Base-by-base conservation (phyloP, 2,329 filamentous ascomycete species). In the Aspergillus neotritici region DNA sequence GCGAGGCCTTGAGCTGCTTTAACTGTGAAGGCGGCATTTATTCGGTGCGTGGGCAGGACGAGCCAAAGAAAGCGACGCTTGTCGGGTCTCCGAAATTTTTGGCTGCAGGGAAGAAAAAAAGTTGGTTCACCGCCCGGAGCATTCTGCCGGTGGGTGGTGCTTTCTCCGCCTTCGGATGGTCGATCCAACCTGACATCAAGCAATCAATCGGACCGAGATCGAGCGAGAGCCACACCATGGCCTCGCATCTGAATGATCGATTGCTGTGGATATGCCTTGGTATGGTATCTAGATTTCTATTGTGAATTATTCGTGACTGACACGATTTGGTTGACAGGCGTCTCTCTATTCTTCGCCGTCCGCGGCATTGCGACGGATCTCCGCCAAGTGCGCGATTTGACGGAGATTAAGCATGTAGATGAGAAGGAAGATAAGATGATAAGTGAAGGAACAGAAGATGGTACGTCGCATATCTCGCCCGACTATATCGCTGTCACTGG, bases 1-100 rank as follows among this genome's bases (percentile, higher is more conserved):
- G 77, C 8, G 90, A 95, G 54, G 87, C 79, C 71, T 97, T 98
- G 34, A 98, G 79, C 68, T 90, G 86, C 71, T 97, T 98, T 46
- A 98, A 78, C 73, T 98, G 94, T 10, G 94, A 98, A 50, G 90
- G 87, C 55, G 91, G 83, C 93, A 98, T 98, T 25, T 25, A 3
- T 25, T 25, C 43, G 58, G 71, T 54, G 61, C 34, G 41, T 44
- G 34, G 37, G 34, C 41, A 34, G 43, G 52, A 49, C 29, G 44
- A 39, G 29, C 43, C 37, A 39, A 39, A 45, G 43, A 28, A n/a
- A 45, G 32, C 21, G 21, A 25, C 21, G 21, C 36, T 38, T 35
- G 34, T 37, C 40, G 33, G 48, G 43, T 46, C 44, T 39, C 49
- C 43, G 53, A 54, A 56, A 59, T 60, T 59, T 59, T 56, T 54